phyloP scores from a whole-genome alignment of 1,139 yeast genomes.

The Schizosaccharomyces versatilis region DNA sequence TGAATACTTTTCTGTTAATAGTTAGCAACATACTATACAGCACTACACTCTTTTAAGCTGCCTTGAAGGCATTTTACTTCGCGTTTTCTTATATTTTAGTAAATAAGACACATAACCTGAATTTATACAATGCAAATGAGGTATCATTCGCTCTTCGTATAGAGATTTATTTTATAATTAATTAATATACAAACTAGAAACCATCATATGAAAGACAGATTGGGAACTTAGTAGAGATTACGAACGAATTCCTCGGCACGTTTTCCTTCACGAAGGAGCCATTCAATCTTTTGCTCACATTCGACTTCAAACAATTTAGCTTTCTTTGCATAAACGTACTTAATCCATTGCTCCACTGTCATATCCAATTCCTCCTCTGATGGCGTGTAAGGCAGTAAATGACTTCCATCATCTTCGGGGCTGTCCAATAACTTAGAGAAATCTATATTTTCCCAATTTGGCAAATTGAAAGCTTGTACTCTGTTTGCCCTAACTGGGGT shows the following conservation, averaged over 20 bases:
- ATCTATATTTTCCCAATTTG: neutral
- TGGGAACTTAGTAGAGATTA: neutral
- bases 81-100: no score
- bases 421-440: neutral
- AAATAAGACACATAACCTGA: no score
- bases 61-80: no score
- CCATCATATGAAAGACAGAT: no score
- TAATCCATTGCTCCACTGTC: slow-evolving; percentile 4
- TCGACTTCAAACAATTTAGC: neutral
- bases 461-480: neutral
- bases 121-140: no score
- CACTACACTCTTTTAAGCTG: no score
- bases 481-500: neutral
- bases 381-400: neutral
- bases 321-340: neutral
- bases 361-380: neutral
- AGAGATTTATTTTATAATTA: no score
- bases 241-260: neutral
- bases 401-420: neutral
- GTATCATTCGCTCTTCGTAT: no score
- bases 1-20: no score
- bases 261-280: neutral
- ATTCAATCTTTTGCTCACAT: neutral
- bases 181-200: no score
- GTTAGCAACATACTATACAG: no score